These are phyloP conservation scores for Seiridium cupressi DNA, from an alignment of 2,329 filamentous ascomycete genomes.

Conservation along the genomic window DNA sequence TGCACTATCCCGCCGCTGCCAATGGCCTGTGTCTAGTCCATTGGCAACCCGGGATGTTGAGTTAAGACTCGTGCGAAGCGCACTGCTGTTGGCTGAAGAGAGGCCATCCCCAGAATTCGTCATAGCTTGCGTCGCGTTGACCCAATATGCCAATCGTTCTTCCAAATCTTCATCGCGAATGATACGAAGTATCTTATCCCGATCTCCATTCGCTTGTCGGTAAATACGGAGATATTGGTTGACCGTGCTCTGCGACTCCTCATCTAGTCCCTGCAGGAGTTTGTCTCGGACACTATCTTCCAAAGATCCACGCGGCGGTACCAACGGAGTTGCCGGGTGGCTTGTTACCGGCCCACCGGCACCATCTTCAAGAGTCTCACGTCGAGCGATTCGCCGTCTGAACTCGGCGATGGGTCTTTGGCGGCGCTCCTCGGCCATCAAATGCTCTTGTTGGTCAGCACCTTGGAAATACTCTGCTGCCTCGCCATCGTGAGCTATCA, in stretches of 20 bases:
- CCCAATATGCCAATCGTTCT: conserved; percentile 58
- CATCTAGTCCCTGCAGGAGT: conserved; percentile 4
- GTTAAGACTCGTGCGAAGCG: background rate
- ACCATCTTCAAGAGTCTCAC: conserved; percentile 16
- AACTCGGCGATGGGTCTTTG: conserved; percentile 24
- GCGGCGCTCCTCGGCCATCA: conserved; percentile 4
- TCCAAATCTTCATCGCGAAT: conserved; percentile 60
- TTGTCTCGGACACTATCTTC: background rate
- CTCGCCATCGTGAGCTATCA: background rate
- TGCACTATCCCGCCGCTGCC: background rate
- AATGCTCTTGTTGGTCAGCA: background rate
- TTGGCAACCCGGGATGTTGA: background rate
- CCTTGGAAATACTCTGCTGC: background rate
- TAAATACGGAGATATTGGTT: conserved; percentile 55
- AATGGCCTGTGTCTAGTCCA: background rate
- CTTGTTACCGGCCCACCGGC: background rate
- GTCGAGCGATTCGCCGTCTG: conserved; percentile 20
- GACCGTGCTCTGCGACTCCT: conserved; percentile 23
- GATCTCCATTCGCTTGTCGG: conserved; percentile 58
- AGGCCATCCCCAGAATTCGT: conserved; percentile 6
- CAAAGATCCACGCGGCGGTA: background rate
- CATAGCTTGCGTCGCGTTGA: conserved; percentile 47
- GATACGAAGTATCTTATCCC: conserved; percentile 56
- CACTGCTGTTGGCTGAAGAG: background rate
- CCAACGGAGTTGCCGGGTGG: background rate